Conservation (phyloP, 2,329 filamentous ascomycete genomes). For the Trichoderma pleuroti region DNA sequence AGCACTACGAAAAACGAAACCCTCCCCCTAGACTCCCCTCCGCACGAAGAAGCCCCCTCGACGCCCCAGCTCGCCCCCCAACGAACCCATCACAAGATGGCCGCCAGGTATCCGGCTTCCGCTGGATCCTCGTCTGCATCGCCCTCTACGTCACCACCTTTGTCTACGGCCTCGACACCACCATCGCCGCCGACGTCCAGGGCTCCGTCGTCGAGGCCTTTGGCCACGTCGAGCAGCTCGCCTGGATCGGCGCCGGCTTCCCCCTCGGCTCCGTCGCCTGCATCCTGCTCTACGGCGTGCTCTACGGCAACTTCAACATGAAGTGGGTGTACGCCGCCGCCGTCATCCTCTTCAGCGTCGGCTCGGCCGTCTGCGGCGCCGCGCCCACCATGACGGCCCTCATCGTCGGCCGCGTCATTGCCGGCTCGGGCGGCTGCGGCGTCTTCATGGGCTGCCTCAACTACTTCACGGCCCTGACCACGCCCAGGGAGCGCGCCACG, state of each 20-base stretch:
- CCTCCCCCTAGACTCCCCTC: not conserved
- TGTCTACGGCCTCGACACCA: constrained; percentile 37
- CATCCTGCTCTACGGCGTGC: constrained; percentile 36
- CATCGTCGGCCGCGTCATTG: constrained; percentile 43
- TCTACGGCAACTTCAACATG: constrained; percentile 41
- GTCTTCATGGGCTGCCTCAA: constrained; percentile 34
- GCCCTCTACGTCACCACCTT: constrained; percentile 12
- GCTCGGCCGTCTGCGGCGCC: constrained; percentile 39
- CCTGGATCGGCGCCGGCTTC: constrained; percentile 42
- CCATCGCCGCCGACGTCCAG: constrained; percentile 49
- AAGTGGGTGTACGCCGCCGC: constrained; percentile 39
- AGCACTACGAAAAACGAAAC: too few species aligned
- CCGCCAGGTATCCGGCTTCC: not conserved
- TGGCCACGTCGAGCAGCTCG: constrained; percentile 35
- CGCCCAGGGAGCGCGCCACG: constrained; percentile 25
- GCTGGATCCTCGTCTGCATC: constrained; percentile 15
- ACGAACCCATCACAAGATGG: not conserved
- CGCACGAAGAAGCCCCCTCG: not conserved
- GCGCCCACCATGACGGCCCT: constrained; percentile 42
- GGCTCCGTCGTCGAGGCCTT: constrained; percentile 39
- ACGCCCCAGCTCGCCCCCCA: not conserved
- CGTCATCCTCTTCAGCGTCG: constrained; percentile 28
- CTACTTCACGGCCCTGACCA: constrained; percentile 25
- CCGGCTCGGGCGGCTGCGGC: constrained; percentile 41
- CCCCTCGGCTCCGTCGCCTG: constrained; percentile 39